A percentile compares a stretch with the other conserved stretches of the same genome.
Evolutionary conservation across 1,139 yeast genomes (phyloP).

Genomic region (Suhomyces taliae): DNA sequence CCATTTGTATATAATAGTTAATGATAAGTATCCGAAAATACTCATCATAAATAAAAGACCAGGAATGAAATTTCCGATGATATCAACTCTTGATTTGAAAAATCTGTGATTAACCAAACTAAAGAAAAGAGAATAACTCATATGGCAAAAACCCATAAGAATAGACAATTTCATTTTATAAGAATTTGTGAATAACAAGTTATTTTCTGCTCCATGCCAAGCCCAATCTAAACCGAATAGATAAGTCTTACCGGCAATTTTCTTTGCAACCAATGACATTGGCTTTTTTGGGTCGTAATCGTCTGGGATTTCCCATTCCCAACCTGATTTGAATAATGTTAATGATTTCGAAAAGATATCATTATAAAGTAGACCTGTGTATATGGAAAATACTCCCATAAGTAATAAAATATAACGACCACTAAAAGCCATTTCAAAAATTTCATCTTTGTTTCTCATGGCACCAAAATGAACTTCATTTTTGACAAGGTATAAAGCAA

Average conservation of each 20-base stretch:
- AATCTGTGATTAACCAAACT: slow-evolving; percentile 78
- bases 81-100: slow-evolving; percentile 77
- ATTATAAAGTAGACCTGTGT: slow-evolving; percentile 90
- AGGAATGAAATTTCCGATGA: slow-evolving; percentile 91
- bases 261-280: slow-evolving; percentile 55
- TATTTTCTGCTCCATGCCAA: slow-evolving; percentile 98
- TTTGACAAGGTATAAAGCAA: slow-evolving; percentile 66
- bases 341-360: slow-evolving; percentile 89
- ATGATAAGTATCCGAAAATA: slow-evolving; percentile 85
- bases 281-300: slow-evolving; percentile 60
- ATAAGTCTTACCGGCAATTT: slow-evolving; percentile 59
- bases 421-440: slow-evolving; percentile 91
- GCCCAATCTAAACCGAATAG: slow-evolving; percentile 87
- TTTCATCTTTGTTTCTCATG: slow-evolving; percentile 80
- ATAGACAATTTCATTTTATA: slow-evolving; percentile 96
- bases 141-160: slow-evolving; percentile 91
- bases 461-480: slow-evolving; percentile 66
- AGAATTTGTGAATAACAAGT: slow-evolving; percentile 84
- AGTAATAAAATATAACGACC: slow-evolving; percentile 87
- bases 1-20: slow-evolving; percentile 93
- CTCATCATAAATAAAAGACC: slow-evolving; percentile 94
- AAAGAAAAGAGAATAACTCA: slow-evolving; percentile 86
- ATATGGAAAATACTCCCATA: slow-evolving; percentile 93
- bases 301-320: slow-evolving; percentile 79
- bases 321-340: slow-evolving; percentile 82